Evolutionary conservation across 1,284 basidiomycete species (phyloP), one percentile per base, ranked within the genome.

Genomic region (Ustilago bromivora): DNA sequence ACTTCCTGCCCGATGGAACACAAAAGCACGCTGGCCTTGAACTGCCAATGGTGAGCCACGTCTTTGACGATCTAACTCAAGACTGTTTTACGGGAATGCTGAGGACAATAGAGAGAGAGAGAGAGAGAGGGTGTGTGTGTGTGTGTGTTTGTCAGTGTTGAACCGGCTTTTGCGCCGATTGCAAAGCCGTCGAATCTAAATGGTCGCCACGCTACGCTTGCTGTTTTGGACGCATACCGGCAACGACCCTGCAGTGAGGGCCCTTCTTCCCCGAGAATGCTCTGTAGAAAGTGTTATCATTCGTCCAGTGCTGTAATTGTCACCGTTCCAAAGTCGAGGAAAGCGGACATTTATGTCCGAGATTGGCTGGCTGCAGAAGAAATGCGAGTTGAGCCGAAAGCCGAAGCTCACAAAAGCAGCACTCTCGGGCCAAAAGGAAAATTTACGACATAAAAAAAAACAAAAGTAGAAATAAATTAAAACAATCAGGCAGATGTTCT

Each of bases 401-500:
- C 23, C 2, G 23, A 23, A 23, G 23, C 23, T 2, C 23, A 2
- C 23, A 38, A 34, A 55, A 32, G 51, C 31, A 52, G n/a, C 43
- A 46, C 6, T 46, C 23, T 46, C 43, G 43, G 43, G 43, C 43
- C 43, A 19, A n/a, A 41, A 3, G 43, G 43, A 17, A 46, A 8
- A 46, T 23, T 13, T 46, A 41, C 3, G n/a, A 41, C 10, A 17
- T 10, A 51, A 51, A 5, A 51, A 51, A 51, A 52, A 31, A 52
- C 1, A 51, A 51, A n/a, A 51, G 28, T 32, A 52, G 15, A 52
- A 23, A 23, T 9, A 51, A 51, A 2, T 15, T 17, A 15, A 15
- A 34, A 4, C 51, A 6, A 51, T 61, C 46, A 38, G 59, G 59
- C 59, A 53, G 59, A 46, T 53, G 53, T 53, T 35, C 59, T 53